These are phyloP conservation scores for Lolium multiflorum DNA, from an alignment of 176 grass and related monocot genomes.

Conservation along the genomic window DNA sequence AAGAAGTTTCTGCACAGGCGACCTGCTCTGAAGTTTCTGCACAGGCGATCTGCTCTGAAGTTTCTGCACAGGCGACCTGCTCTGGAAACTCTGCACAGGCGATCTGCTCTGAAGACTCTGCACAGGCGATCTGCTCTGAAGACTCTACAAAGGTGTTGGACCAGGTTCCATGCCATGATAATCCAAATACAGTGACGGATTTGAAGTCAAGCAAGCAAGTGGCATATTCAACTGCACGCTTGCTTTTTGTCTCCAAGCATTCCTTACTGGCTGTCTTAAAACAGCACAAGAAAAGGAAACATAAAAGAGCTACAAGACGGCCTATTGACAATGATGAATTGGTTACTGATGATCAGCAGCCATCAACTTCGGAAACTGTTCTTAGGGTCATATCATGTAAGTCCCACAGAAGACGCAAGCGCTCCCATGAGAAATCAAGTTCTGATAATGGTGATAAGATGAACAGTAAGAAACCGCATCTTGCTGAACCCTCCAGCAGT, in stretches of 20 bases:
- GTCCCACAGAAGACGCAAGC: slow-evolving; percentile 40
- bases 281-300: slow-evolving; percentile 51
- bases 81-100: neutral
- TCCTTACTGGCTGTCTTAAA: slow-evolving; percentile 62
- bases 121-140: slow-evolving; percentile 28
- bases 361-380: slow-evolving; percentile 62
- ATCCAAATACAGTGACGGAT: neutral
- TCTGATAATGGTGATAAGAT: slow-evolving; percentile 11
- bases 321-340: slow-evolving; percentile 1
- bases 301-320: slow-evolving; percentile 53
- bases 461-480: slow-evolving; percentile 41
- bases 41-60: neutral
- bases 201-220: slow-evolving; percentile 54
- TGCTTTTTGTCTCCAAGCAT: slow-evolving; percentile 56
- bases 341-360: slow-evolving; percentile 32
- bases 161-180: slow-evolving; percentile 23
- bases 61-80: too few relatives aligned
- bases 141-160: slow-evolving; percentile 16
- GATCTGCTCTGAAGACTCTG: slow-evolving; percentile 9
- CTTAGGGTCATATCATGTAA: slow-evolving; percentile 36
- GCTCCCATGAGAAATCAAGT: slow-evolving; percentile 2
- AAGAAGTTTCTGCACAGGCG: neutral
- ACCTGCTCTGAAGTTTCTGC: slow-evolving; percentile 22
- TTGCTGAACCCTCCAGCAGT: slow-evolving; percentile 8
- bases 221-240: slow-evolving; percentile 43